These are phyloP conservation scores for Secale cereale DNA, from an alignment of 176 grass and related monocot genomes.

Conservation along the genomic window DNA sequence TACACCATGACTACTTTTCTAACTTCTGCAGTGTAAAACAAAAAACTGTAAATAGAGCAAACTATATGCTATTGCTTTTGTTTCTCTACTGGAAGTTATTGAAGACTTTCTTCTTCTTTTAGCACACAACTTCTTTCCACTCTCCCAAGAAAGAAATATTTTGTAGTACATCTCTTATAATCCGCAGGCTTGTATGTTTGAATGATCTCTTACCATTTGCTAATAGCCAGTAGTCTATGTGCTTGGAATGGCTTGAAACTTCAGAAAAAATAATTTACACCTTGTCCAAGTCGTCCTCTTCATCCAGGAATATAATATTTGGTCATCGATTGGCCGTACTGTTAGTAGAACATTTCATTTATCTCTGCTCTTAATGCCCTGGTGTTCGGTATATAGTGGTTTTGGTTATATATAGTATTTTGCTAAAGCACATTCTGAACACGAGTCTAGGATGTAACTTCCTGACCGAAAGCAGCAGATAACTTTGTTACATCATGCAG, in stretches of 20 bases:
- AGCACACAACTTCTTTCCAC: not conserved
- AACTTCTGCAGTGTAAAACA: not conserved
- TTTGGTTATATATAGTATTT: not conserved
- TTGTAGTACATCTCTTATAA: not conserved
- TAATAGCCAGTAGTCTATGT: not conserved
- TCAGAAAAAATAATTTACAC: not conserved
- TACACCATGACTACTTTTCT: not conserved
- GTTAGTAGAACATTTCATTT: not conserved
- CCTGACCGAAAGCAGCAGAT: not conserved
- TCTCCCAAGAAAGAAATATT: not conserved
- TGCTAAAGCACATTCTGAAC: not conserved
- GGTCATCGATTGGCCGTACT: not conserved
- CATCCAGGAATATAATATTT: not conserved
- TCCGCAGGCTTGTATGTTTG: not conserved
- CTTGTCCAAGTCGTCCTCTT: not conserved
- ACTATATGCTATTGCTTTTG: not conserved
- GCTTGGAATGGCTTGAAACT: not conserved
- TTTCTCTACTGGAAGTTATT: not conserved
- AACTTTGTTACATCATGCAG: conserved; percentile 33
- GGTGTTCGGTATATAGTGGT: not conserved
- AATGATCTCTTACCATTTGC: not conserved
- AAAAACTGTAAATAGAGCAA: not conserved
- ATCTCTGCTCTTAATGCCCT: not conserved
- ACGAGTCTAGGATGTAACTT: not conserved
- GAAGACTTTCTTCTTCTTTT: not conserved